Conservation (phyloP, 2,329 filamentous ascomycete species). For the Fusarium camptoceras region DNA sequence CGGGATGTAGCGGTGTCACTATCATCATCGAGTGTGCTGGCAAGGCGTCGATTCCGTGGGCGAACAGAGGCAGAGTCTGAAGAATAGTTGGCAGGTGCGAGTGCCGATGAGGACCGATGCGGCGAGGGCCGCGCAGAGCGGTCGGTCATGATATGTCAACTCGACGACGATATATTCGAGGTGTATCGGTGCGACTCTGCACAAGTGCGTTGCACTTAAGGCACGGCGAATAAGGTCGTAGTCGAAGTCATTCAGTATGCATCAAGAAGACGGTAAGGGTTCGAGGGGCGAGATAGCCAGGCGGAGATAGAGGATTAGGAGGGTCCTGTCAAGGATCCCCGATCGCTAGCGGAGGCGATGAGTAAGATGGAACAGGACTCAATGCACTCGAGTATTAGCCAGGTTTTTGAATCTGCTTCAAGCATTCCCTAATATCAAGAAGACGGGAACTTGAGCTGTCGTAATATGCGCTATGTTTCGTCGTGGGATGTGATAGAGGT, state of each 20-base stretch:
- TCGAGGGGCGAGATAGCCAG: constrained; percentile 34
- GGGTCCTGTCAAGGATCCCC: constrained; percentile 21
- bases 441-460: constrained; percentile 7
- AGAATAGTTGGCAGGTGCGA: constrained; percentile 57
- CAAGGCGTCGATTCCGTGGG: constrained; percentile 63
- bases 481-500: constrained; percentile 35
- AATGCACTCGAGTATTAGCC: constrained; percentile 18
- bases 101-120: constrained; percentile 60
- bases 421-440: background rate
- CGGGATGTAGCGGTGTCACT: constrained; percentile 37
- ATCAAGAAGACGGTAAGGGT: constrained; percentile 35
- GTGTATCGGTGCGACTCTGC: constrained; percentile 45
- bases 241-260: constrained; percentile 40
- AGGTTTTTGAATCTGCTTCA: background rate
- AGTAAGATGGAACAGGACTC: constrained; percentile 28
- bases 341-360: constrained; percentile 31
- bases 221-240: constrained; percentile 30
- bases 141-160: constrained; percentile 54
- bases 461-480: constrained; percentile 16
- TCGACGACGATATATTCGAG: constrained; percentile 49
- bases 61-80: constrained; percentile 57
- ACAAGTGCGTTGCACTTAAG: constrained; percentile 49
- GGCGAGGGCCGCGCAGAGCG: constrained; percentile 49
- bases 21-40: constrained; percentile 48
- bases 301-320: constrained; percentile 30